Percentiles rank a stretch among this genome's conserved stretches.
These are phyloP conservation scores for Lycium barbarum DNA, from an alignment of 257 asterid genomes.

Conservation along the genomic window DNA sequence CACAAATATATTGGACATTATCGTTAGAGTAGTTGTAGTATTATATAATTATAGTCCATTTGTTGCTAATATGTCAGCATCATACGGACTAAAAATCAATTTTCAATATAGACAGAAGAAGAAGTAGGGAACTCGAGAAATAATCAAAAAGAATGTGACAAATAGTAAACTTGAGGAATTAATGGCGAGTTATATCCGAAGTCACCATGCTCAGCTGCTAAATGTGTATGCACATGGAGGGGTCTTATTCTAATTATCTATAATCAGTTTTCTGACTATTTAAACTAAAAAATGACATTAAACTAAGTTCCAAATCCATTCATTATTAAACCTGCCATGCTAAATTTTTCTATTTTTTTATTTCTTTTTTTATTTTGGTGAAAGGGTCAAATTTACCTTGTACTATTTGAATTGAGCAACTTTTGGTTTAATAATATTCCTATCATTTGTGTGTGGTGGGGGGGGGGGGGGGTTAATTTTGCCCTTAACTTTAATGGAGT, in stretches of 20 bases:
- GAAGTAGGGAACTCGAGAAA: neutral
- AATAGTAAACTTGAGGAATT: neutral
- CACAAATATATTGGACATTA: neutral
- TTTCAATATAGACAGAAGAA: neutral
- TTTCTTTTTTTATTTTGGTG: neutral
- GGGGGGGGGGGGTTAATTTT: too few species aligned
- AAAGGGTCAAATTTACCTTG: neutral
- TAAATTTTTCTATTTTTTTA: neutral
- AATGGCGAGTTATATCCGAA: neutral
- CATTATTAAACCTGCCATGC: neutral
- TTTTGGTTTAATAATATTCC: neutral
- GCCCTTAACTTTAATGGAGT: too few species aligned
- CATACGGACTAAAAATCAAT: neutral
- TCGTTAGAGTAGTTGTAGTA: neutral
- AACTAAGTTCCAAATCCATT: neutral
- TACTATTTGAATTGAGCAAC: neutral
- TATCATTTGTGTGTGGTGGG: too few species aligned
- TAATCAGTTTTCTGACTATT: neutral
- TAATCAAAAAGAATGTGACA: neutral
- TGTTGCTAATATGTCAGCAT: neutral
- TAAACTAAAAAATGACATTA: slow-evolving; percentile 14
- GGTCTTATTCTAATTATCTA: neutral
- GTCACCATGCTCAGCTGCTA: neutral
- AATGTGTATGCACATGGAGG: slow-evolving; percentile 22
- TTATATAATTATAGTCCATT: neutral